These are phyloP conservation scores for Allium cepa DNA, from an alignment of 106 monocot species.

Conservation along the genomic window DNA sequence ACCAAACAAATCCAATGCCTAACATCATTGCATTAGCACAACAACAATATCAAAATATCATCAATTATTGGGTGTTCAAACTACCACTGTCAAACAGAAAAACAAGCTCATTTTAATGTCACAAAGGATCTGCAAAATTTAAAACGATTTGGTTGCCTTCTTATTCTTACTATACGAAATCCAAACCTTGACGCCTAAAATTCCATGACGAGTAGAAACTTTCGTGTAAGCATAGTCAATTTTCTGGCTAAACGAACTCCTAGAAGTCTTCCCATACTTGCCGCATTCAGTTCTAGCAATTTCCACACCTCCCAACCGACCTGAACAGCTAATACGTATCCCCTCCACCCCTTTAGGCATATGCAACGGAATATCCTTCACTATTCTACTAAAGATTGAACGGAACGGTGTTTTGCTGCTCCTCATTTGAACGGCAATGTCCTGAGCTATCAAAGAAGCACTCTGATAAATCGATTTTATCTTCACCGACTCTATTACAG, in stretches of 20 bases:
- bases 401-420: slow-evolving; percentile 5
- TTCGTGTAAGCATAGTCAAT: slow-evolving; percentile 6
- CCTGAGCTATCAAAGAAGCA: slow-evolving; percentile 14
- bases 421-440: slow-evolving; percentile 6
- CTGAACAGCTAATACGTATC: slow-evolving; percentile 4
- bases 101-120: too few species aligned
- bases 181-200: slow-evolving; percentile 8
- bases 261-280: slow-evolving; percentile 5
- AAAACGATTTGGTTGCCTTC: background rate
- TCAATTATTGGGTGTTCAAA: too few species aligned
- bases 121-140: background rate
- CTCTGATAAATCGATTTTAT: slow-evolving; percentile 13
- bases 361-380: slow-evolving; percentile 8
- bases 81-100: too few species aligned
- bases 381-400: slow-evolving; percentile 9
- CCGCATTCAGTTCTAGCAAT: slow-evolving; percentile 1
- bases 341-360: slow-evolving; percentile 6
- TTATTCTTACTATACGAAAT: slow-evolving; percentile 5
- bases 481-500: slow-evolving; percentile 12
- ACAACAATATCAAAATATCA: too few species aligned
- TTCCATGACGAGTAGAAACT: slow-evolving; percentile 10
- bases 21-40: too few species aligned
- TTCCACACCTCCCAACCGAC: background rate
- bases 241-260: slow-evolving; percentile 6
- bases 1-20: too few species aligned